Conservation (phyloP, 176 grass and related monocot genomes). For the Cenchrus fungigraminus region DNA sequence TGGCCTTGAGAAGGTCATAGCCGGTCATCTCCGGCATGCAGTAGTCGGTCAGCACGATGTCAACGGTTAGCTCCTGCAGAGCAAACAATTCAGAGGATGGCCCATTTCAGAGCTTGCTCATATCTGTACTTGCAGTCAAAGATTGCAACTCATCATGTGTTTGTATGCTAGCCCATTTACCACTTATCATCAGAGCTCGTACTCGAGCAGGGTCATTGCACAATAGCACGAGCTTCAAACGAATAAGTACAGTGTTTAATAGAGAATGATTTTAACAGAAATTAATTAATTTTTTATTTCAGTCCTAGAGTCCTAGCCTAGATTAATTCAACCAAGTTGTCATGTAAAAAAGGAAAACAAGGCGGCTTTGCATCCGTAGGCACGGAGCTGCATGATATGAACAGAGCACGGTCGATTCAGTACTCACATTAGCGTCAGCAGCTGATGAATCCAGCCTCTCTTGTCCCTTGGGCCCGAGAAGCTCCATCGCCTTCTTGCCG, state of each 20-base stretch:
- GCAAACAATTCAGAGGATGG: neutral
- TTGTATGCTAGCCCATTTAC: neutral
- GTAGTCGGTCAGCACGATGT: constrained; percentile 92
- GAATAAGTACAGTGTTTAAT: neutral
- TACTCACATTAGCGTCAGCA: neutral
- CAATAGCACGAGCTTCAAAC: neutral
- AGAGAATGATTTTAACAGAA: neutral
- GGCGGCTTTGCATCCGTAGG: neutral
- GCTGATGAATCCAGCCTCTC: constrained; percentile 9
- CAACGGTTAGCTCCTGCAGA: constrained; percentile 66
- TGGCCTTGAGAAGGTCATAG: constrained; percentile 84
- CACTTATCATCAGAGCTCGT: neutral
- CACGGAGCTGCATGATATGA: neutral
- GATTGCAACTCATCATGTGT: neutral
- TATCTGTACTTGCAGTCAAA: constrained; percentile 1
- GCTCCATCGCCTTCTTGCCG: constrained; percentile 88
- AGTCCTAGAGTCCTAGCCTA: neutral
- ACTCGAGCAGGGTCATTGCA: constrained; percentile 3
- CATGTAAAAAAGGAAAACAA: neutral
- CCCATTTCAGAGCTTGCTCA: neutral
- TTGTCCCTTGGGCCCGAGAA: constrained; percentile 53
- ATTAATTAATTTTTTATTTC: neutral
- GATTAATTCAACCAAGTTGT: neutral
- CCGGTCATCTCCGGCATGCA: constrained; percentile 99
- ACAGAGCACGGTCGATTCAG: neutral